Percentiles rank a stretch among this genome's conserved stretches.
phyloP scores from a whole-genome alignment of 1,284 basidiomycete genomes.

The Ganoderma leucocontextum region DNA sequence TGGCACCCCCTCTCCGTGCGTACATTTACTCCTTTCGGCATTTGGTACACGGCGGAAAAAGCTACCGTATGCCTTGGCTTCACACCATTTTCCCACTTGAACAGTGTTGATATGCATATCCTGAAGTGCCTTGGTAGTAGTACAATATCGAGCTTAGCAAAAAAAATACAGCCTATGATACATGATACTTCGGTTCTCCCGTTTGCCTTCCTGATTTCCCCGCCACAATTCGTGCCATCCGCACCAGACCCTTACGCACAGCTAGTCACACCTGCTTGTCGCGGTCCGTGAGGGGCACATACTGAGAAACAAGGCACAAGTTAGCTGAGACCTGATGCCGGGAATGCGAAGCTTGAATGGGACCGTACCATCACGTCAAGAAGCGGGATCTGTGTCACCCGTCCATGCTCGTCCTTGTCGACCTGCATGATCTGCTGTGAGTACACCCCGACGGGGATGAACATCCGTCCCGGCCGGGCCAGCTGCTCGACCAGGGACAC shows the following conservation, averaged over 20 bases:
- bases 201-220: not conserved
- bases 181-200: not conserved
- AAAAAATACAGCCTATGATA: constrained; percentile 4
- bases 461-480: constrained; percentile 88
- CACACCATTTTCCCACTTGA: no score
- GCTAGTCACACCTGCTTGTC: constrained; percentile 24
- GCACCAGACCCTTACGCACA: not conserved
- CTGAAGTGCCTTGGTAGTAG: not conserved
- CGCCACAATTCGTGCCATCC: not conserved
- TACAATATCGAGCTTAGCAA: not conserved
- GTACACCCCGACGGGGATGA: constrained; percentile 86
- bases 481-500: constrained; percentile 82
- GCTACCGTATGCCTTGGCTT: no score
- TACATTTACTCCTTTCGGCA: no score
- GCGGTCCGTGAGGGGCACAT: constrained; percentile 36
- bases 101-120: not conserved
- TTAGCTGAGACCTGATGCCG: not conserved
- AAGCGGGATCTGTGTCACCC: constrained; percentile 70
- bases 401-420: constrained; percentile 83
- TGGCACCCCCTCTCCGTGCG: not conserved
- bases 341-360: constrained; percentile 3
- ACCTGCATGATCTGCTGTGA: constrained; percentile 69
- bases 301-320: constrained; percentile 22
- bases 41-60: no score
- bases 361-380: constrained; percentile 83